Percentiles rank a stretch among this genome's conserved stretches.
Conservation (phyloP, 306 rosid genomes). For the Trichosanthes cucumerina region DNA sequence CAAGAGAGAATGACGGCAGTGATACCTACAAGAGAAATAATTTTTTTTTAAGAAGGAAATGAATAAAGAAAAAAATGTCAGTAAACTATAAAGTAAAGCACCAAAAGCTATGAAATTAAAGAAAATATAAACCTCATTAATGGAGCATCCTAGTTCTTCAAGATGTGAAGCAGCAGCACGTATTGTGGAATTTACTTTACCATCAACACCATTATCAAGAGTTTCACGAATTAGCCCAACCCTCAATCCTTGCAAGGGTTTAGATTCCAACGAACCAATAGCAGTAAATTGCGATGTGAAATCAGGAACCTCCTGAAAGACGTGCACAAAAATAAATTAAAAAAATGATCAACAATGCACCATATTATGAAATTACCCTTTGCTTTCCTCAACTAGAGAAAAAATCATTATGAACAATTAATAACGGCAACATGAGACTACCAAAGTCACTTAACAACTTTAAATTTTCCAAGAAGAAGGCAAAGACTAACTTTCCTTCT, state of each 20-base stretch:
- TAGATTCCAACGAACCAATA: constrained; percentile 40
- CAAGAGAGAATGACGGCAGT: constrained; percentile 91
- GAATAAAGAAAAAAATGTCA: not conserved
- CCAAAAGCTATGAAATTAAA: constrained; percentile 1
- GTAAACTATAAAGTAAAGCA: constrained; percentile 11
- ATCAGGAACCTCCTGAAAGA: constrained; percentile 67
- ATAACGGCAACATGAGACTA: not conserved
- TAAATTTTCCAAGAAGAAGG: not conserved
- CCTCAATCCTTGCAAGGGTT: constrained; percentile 84
- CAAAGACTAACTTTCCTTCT: not conserved
- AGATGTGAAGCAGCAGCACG: constrained; percentile 80
- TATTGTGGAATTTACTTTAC: constrained; percentile 56
- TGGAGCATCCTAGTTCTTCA: constrained; percentile 78
- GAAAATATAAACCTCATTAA: constrained; percentile 55
- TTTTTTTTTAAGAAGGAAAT: not conserved
- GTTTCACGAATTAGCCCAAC: constrained; percentile 87
- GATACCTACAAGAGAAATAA: constrained; percentile 51
- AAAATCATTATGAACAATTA: not conserved
- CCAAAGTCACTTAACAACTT: not conserved
- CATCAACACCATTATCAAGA: constrained; percentile 72
- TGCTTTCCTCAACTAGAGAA: not conserved
- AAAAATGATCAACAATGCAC: constrained; percentile 4
- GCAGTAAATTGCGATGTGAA: constrained; percentile 38
- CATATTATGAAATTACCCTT: not conserved
- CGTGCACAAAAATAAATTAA: not conserved